Percentiles rank a stretch among this genome's conserved stretches.
phyloP scores from a whole-genome alignment of 2,329 filamentous ascomycete genomes.

The Aspergillus tamarii region DNA sequence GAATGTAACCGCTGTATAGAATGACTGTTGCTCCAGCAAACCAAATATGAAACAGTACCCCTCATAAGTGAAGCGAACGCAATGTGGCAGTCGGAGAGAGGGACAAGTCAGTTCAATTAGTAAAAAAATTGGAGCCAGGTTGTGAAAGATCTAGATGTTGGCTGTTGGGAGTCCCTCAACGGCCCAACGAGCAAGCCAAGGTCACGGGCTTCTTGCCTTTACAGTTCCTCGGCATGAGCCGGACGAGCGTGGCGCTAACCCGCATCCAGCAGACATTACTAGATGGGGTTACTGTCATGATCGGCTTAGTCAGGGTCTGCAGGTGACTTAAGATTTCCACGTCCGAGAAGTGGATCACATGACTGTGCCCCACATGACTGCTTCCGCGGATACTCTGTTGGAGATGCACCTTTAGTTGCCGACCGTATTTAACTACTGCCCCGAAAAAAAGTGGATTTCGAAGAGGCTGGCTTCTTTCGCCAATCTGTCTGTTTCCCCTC shows the following conservation, averaged over 20 bases:
- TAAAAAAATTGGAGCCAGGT: not conserved
- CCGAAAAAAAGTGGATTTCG: conserved; percentile 3
- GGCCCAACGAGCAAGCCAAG: conserved; percentile 5
- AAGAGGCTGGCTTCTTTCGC: conserved; percentile 9
- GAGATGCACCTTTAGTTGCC: not conserved
- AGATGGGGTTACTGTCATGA: not conserved
- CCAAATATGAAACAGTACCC: conserved; percentile 3
- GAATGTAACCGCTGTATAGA: conserved; percentile 6
- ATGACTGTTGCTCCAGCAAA: conserved; percentile 3
- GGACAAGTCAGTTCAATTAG: not conserved
- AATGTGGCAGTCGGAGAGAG: conserved; percentile 3
- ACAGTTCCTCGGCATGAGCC: conserved; percentile 10
- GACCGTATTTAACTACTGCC: not conserved
- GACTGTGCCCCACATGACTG: not conserved
- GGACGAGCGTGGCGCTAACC: not conserved
- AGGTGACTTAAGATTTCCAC: not conserved
- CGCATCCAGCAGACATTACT: not conserved
- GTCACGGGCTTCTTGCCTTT: conserved; percentile 1
- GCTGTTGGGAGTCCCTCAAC: conserved; percentile 13
- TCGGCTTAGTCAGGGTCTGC: conserved; percentile 4
- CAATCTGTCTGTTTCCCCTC: conserved; percentile 11
- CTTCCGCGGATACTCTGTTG: conserved; percentile 1
- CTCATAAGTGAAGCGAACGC: conserved; percentile 9
- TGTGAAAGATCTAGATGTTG: conserved; percentile 2
- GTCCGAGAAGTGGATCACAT: not conserved